Percentiles rank a stretch among this genome's conserved stretches.
phyloP scores from a whole-genome alignment of 2,329 filamentous ascomycete genomes.

The Rhexocercosporidium sp. region DNA sequence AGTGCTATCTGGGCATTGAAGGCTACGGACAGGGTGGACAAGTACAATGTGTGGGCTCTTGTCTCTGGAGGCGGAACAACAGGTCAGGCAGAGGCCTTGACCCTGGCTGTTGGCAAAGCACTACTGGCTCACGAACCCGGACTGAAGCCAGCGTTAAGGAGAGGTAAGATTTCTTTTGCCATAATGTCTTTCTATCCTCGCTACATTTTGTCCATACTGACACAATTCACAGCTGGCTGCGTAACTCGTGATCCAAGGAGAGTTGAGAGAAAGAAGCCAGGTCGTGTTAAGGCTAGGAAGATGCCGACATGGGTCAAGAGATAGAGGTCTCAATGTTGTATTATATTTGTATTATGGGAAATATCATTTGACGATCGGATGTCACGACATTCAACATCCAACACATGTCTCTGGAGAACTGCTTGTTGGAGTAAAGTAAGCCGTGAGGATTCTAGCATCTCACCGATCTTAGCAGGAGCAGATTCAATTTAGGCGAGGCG shows the following conservation, averaged over 20 bases:
- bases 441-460: no score
- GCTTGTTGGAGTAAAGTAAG: no score
- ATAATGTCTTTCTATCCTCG: not conserved
- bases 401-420: no score
- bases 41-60: conserved; percentile 94
- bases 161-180: conserved; percentile 67
- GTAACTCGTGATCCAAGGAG: conserved; percentile 88
- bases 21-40: conserved; percentile 81
- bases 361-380: not conserved
- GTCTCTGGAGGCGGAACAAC: conserved; percentile 89
- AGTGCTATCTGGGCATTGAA: conserved; percentile 92
- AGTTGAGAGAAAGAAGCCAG: conserved; percentile 98
- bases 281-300: conserved; percentile 95
- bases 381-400: not conserved
- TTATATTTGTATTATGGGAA: conserved; percentile 35
- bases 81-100: conserved; percentile 93
- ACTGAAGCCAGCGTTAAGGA: conserved; percentile 83
- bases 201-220: conserved; percentile 31
- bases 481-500: no score
- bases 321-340: conserved; percentile 40
- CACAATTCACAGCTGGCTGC: conserved; percentile 73
- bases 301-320: conserved; percentile 96
- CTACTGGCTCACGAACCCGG: conserved; percentile 90
- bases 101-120: conserved; percentile 86
- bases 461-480: no score